A percentile compares a stretch with the other conserved stretches of the same genome.
These are phyloP conservation scores for Lecanicillium sp. DNA, from an alignment of 2,329 filamentous ascomycete genomes.

Conservation along the genomic window DNA sequence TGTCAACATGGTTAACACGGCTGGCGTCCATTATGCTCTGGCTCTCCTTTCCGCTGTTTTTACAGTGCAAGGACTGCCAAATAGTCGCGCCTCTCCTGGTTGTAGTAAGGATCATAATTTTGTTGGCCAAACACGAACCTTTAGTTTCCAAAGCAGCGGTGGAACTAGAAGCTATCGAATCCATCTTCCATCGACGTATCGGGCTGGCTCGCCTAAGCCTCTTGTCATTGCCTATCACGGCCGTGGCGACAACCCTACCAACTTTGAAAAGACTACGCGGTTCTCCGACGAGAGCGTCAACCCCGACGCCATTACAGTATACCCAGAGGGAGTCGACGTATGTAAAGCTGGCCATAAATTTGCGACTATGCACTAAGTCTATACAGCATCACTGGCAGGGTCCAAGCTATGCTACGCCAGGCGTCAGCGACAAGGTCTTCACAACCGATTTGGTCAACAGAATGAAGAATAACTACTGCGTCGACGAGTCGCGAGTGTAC, in stretches of 20 bases:
- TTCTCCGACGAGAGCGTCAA: constrained; percentile 35
- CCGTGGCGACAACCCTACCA: constrained; percentile 28
- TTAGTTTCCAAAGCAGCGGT: constrained; percentile 20
- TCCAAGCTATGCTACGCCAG: constrained; percentile 28
- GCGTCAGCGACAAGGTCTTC: constrained; percentile 35
- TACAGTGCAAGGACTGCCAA: neutral
- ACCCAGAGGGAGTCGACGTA: constrained; percentile 38
- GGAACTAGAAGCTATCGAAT: constrained; percentile 17
- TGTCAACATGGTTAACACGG: too few species aligned
- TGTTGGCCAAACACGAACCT: constrained; percentile 18
- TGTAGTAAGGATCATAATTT: constrained; percentile 19
- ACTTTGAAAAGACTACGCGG: constrained; percentile 28
- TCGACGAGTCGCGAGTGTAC: constrained; percentile 36
- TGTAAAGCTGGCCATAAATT: neutral
- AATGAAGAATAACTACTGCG: constrained; percentile 31
- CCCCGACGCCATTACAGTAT: constrained; percentile 33
- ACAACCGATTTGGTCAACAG: constrained; percentile 36
- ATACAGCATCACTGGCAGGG: constrained; percentile 38
- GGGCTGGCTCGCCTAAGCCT: constrained; percentile 27
- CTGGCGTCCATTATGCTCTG: neutral
- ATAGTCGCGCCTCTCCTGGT: constrained; percentile 13
- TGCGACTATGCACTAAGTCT: too few species aligned
- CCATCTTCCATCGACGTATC: constrained; percentile 26
- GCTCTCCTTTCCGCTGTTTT: neutral
- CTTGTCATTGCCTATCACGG: constrained; percentile 44